Conservation (phyloP, 805 yeast species). For the Wickerhamiella kurtzmanii region DNA sequence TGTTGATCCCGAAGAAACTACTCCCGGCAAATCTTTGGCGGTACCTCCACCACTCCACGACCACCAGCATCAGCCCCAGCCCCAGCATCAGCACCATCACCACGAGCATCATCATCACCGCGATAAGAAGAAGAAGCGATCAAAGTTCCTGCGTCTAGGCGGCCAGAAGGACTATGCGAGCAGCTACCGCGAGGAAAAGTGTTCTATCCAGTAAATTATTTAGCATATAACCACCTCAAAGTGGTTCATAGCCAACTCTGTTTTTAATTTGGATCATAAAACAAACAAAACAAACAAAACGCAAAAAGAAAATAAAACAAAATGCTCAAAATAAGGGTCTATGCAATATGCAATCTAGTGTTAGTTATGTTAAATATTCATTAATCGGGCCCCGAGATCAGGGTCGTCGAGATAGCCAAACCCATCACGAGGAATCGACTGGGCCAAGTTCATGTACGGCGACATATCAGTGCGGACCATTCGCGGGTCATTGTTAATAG, state of each 20-base stretch:
- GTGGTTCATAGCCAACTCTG: neutral
- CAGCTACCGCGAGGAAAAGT: conserved; percentile 20
- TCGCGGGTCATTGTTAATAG: no score
- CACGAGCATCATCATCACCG: neutral
- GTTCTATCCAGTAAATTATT: conserved; percentile 13
- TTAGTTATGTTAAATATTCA: neutral
- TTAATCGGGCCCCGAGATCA: neutral
- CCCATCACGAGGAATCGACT: conserved; percentile 1
- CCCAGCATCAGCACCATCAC: neutral
- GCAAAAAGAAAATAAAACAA: neutral
- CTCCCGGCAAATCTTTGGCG: no score
- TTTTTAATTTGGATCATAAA: neutral
- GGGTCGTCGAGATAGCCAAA: neutral
- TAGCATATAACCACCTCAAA: neutral
- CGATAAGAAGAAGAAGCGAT: conserved; percentile 6
- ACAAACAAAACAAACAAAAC: neutral
- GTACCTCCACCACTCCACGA: neutral
- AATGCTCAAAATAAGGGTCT: neutral
- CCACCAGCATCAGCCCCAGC: neutral
- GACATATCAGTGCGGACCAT: neutral
- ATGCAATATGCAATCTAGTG: neutral
- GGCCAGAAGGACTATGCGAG: conserved; percentile 17
- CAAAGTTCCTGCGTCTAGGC: conserved; percentile 11
- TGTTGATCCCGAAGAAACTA: neutral
- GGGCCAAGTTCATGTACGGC: neutral